These are phyloP conservation scores for Neurospora sp. DNA, from an alignment of 495 filamentous ascomycete genomes.

Conservation along the genomic window DNA sequence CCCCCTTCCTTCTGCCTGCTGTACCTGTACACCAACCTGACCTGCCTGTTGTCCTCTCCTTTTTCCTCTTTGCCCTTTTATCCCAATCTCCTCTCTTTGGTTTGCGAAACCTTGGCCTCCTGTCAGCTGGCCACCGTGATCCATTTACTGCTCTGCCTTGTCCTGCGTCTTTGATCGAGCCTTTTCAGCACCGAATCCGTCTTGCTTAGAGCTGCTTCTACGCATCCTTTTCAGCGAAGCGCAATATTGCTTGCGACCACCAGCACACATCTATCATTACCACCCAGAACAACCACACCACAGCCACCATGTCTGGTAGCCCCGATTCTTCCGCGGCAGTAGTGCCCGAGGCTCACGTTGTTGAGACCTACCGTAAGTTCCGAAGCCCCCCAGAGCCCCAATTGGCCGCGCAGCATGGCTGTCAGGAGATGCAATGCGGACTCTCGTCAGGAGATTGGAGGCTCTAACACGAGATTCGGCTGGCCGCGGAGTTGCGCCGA, in stretches of 20 bases:
- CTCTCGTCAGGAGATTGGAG: neutral
- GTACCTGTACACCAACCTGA: neutral
- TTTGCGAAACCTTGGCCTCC: neutral
- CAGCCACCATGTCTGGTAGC: neutral
- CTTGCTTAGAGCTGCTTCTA: neutral
- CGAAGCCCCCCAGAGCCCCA: slow-evolving; percentile 5
- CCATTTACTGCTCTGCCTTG: neutral
- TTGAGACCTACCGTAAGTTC: slow-evolving; percentile 64
- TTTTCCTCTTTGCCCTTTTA: neutral
- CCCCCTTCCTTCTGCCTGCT: neutral
- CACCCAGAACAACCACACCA: neutral
- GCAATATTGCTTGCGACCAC: neutral
- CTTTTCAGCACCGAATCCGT: neutral
- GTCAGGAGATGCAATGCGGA: neutral
- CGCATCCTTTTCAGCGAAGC: neutral
- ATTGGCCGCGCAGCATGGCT: slow-evolving; percentile 1
- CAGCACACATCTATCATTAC: neutral
- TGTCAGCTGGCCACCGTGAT: neutral
- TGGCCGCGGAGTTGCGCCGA: neutral
- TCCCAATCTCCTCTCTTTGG: neutral
- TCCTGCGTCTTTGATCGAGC: neutral
- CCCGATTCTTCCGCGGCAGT: slow-evolving; percentile 37
- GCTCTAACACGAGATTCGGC: neutral
- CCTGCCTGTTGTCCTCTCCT: neutral
- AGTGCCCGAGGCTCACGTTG: slow-evolving; percentile 76